phyloP scores from a whole-genome alignment of 2,329 filamentous ascomycete genomes.

The Parastagonospora avenae region DNA sequence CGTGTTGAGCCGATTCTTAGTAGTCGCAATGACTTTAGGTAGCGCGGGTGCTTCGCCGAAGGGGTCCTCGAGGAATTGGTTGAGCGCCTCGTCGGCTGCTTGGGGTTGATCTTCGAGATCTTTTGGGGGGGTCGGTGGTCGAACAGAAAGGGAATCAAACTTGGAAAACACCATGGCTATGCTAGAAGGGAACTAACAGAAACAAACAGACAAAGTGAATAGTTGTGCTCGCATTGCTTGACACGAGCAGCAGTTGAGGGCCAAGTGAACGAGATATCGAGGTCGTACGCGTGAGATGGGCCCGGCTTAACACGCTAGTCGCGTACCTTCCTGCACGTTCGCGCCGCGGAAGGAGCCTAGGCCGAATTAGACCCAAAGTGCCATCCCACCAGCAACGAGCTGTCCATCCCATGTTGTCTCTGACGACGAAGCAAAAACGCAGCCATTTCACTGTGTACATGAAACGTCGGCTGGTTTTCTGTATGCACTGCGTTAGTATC shows the following conservation, averaged over 20 bases:
- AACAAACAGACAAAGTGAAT: conserved; percentile 24
- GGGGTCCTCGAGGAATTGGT: conserved; percentile 50
- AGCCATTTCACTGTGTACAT: no score
- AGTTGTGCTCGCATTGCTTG: conserved; percentile 32
- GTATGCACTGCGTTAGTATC: no score
- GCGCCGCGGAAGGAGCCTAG: neutral
- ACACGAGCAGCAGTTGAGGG: conserved; percentile 11
- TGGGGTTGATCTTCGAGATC: conserved; percentile 47
- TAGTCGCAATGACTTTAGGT: conserved; percentile 24
- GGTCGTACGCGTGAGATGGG: conserved; percentile 1
- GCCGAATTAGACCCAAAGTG: no score
- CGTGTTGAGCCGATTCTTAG: conserved; percentile 35
- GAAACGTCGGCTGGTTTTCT: no score
- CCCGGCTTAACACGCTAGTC: neutral
- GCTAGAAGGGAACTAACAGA: conserved; percentile 31
- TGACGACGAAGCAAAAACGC: no score
- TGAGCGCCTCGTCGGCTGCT: conserved; percentile 44
- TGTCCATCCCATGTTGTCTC: neutral
- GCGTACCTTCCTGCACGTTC: neutral
- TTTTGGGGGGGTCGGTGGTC: conserved; percentile 63
- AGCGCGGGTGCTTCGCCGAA: conserved; percentile 42
- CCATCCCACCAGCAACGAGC: neutral
- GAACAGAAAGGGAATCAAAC: conserved; percentile 55
- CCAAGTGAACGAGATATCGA: conserved; percentile 15
- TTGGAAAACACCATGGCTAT: conserved; percentile 49